These are phyloP conservation scores for Kluyveromyces sp. DNA, from an alignment of 1,139 yeast genomes.

Conservation along the genomic window DNA sequence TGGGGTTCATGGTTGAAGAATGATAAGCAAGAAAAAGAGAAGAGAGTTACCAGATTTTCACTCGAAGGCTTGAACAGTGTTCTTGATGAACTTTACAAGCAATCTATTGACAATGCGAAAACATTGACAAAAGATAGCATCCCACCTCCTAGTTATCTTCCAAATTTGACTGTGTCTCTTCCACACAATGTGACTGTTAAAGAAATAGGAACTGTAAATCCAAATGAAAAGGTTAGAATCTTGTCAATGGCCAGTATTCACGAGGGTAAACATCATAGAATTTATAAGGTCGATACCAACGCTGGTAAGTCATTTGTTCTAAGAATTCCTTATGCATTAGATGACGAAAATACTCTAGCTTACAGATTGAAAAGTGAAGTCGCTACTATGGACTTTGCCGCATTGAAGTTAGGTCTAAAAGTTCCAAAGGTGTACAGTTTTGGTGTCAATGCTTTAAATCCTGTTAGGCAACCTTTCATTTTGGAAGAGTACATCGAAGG, in stretches of 20 bases:
- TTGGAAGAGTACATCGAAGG: constrained; percentile 77
- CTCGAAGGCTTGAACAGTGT: constrained; percentile 62
- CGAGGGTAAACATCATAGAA: constrained; percentile 89
- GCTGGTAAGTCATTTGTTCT: constrained; percentile 59
- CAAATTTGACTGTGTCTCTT: constrained; percentile 39
- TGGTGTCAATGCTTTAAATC: constrained; percentile 54
- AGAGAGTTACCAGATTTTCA: constrained; percentile 76
- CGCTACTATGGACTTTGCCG: constrained; percentile 81
- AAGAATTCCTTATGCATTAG: constrained; percentile 78
- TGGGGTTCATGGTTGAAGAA: constrained; percentile 95
- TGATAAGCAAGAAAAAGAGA: constrained; percentile 63
- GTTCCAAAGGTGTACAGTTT: constrained; percentile 76
- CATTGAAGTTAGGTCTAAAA: constrained; percentile 38
- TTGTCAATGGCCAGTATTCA: constrained; percentile 76
- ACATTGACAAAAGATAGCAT: constrained; percentile 18
- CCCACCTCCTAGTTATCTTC: constrained; percentile 33
- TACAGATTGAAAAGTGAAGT: constrained; percentile 79
- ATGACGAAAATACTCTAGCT: constrained; percentile 53
- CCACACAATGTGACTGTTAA: constrained; percentile 39
- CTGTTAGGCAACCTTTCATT: constrained; percentile 64
- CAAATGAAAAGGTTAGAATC: constrained; percentile 41
- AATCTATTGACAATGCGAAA: constrained; percentile 25
- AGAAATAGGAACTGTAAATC: constrained; percentile 37
- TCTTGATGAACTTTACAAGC: constrained; percentile 36
- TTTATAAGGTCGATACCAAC: constrained; percentile 62